A percentile compares a stretch with the other conserved stretches of the same genome.
These are phyloP conservation scores for Plenodomus lindquistii DNA, from an alignment of 2,329 filamentous ascomycete species.

Conservation along the genomic window DNA sequence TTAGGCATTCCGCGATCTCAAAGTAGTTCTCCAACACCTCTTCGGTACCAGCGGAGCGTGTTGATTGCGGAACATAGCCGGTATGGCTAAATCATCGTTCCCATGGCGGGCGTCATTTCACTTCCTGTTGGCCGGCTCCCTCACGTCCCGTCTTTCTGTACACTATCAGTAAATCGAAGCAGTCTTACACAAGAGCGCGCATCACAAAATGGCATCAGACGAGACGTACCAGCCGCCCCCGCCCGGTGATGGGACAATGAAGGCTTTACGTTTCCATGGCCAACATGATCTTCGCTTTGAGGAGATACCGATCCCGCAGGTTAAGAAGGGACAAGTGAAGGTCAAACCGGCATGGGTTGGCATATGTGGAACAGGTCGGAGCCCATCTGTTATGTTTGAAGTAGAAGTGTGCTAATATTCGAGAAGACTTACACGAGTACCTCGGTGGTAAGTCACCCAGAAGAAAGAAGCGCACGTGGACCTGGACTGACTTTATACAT, in stretches of 20 bases:
- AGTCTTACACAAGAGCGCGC: neutral
- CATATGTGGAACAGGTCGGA: constrained; percentile 47
- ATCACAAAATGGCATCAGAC: constrained; percentile 3
- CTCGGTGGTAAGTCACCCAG: constrained; percentile 20
- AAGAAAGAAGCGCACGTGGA: neutral
- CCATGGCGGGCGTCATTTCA: neutral
- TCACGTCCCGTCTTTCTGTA: neutral
- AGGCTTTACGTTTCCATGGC: constrained; percentile 53
- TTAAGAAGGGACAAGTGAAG: constrained; percentile 49
- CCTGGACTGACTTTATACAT: neutral
- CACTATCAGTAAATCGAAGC: neutral
- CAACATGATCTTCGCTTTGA: constrained; percentile 50
- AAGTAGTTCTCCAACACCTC: constrained; percentile 1
- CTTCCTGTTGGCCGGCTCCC: neutral
- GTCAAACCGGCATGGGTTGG: constrained; percentile 48
- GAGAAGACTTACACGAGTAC: constrained; percentile 53
- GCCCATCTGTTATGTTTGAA: neutral
- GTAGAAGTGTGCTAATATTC: constrained; percentile 5
- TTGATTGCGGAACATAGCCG: neutral
- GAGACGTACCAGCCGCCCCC: constrained; percentile 20
- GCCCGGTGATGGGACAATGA: constrained; percentile 41
- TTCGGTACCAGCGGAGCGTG: neutral
- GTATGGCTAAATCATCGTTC: neutral
- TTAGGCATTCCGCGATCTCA: constrained; percentile 21
- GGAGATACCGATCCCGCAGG: constrained; percentile 46